Conservation (phyloP, 2,329 filamentous ascomycete genomes). For the Hymenoscyphus infarciens region DNA sequence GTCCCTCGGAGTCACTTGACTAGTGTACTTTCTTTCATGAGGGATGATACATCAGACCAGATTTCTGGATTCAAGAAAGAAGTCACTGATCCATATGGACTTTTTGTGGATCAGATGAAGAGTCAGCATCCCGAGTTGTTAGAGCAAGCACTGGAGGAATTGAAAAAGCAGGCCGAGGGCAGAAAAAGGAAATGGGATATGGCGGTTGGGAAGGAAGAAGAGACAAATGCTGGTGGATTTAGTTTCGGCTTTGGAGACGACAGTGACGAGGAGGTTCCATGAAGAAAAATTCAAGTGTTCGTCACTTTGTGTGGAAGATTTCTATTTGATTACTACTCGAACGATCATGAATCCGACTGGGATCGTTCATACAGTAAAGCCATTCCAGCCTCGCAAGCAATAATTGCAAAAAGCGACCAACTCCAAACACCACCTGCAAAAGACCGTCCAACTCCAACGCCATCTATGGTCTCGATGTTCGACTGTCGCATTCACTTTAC, state of each 20-base stretch:
- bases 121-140: conserved; percentile 64
- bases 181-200: conserved; percentile 87
- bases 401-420: neutral
- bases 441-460: neutral
- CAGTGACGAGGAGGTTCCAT: conserved; percentile 45
- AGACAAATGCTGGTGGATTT: conserved; percentile 45
- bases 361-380: neutral
- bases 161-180: conserved; percentile 58
- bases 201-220: conserved; percentile 56
- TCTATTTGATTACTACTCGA: neutral
- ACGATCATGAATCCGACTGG: neutral
- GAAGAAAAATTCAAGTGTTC: conserved; percentile 6
- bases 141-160: conserved; percentile 58
- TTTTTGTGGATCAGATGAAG: conserved; percentile 69
- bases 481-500: neutral
- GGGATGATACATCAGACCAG: conserved; percentile 71
- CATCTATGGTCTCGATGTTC: neutral
- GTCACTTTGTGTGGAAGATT: neutral
- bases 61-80: conserved; percentile 79
- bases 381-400: neutral
- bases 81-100: conserved; percentile 66
- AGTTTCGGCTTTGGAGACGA: conserved; percentile 63
- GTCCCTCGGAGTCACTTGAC: conserved; percentile 70
- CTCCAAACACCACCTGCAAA: conserved; percentile 2
- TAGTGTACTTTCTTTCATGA: conserved; percentile 75